Base-by-base conservation (phyloP, 257 asterid species). In the Fraxinus excelsior region DNA sequence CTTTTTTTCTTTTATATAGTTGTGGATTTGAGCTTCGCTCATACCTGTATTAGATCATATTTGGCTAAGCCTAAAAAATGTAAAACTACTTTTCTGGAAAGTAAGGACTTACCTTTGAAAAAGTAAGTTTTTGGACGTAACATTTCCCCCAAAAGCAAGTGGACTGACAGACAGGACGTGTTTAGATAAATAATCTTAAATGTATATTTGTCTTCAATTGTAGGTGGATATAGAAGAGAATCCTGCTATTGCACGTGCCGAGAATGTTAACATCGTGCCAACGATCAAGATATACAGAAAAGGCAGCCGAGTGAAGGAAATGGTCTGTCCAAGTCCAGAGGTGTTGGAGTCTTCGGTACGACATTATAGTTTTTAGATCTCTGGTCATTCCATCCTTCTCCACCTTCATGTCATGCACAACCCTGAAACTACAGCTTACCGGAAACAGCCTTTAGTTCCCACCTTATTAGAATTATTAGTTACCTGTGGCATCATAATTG, bases 141-240 rank as follows among this genome's bases (percentile, higher is more conserved):
- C 56, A 46, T 46, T 13, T 1, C 56, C n/a, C 56, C 16, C 16
- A 11, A 11, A 40, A 3, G 62, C 21, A 53, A 21, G 29, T 1
- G 66, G 66, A n/a, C 26, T 21, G 66, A 21, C 29, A 56, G 11
- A 56, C 7, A 56, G 3, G 14, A 21, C 5, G 28, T 56, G 26
- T 2, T 58, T 19, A 29, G 35, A n/a, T 11, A 65, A 26, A 44
- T 32, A 42, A 58, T 62, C 49, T 74, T 10, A 26, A 11, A 40
- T 58, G 25, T 18, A 29, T 21, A n/a, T 42, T 74, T 64, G 2
- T 23, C 25, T 75, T 38, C 60, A 67, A 79, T 18, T 81, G 80
- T 67, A 95, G 99, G 99, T 96, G 78, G 91, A 95, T 77, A 81
- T 90, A 37, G 97, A 91, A 72, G 94, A 89, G 78, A 85, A 84